These are phyloP conservation scores for Dendrobium officinale DNA, from an alignment of 106 monocot species.

Conservation along the genomic window DNA sequence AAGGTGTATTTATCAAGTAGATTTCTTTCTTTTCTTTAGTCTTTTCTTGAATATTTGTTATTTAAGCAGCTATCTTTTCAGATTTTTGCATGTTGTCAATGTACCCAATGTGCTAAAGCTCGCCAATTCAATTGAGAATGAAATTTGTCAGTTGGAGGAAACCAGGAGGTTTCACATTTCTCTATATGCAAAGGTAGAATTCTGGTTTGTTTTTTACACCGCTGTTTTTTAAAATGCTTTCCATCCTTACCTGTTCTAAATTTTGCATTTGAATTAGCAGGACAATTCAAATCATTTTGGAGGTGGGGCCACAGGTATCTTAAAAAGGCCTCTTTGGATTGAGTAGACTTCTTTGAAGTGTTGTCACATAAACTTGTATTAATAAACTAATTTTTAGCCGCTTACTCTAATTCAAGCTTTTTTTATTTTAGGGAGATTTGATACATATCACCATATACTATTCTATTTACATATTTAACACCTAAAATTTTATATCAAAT, in stretches of 20 bases:
- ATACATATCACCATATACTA: too few species aligned
- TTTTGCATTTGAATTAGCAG: constrained; percentile 20
- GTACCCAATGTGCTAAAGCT: constrained; percentile 31
- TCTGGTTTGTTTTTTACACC: background rate
- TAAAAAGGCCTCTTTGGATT: background rate
- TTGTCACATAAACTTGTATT: background rate
- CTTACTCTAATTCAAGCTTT: background rate
- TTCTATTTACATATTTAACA: too few species aligned
- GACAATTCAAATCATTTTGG: constrained; percentile 16
- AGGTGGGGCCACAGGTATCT: constrained; percentile 31
- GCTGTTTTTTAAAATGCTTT: background rate
- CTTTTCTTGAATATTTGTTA: background rate
- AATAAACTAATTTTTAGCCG: background rate
- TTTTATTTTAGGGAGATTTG: too few species aligned
- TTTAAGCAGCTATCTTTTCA: constrained; percentile 14
- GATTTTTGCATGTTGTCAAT: constrained; percentile 58
- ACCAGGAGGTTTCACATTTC: constrained; percentile 61
- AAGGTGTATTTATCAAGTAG: constrained; percentile 25
- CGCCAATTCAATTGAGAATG: constrained; percentile 37
- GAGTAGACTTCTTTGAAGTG: background rate
- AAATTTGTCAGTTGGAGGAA: constrained; percentile 64
- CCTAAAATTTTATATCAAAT: too few species aligned
- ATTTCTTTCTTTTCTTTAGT: background rate
- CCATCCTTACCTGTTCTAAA: background rate
- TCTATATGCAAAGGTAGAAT: constrained; percentile 56